A percentile compares a stretch with the other conserved stretches of the same genome.
phyloP scores from a whole-genome alignment of 257 asterid genomes.

The Solanum chaucha region DNA sequence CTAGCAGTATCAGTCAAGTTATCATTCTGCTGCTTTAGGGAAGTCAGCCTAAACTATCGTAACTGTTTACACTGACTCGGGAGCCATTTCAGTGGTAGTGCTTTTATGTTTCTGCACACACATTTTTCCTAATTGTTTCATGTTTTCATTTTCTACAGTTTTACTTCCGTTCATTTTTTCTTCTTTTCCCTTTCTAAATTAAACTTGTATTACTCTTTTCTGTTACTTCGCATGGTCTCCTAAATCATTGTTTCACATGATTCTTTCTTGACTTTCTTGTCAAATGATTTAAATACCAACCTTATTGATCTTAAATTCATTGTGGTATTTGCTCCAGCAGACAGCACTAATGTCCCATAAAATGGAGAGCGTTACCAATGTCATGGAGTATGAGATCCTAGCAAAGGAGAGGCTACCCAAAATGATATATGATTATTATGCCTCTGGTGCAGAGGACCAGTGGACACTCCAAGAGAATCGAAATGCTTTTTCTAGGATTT shows the following conservation, averaged over 20 bases:
- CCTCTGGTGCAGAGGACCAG: conserved; percentile 70
- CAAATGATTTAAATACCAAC: background rate
- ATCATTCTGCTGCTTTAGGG: background rate
- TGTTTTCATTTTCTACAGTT: background rate
- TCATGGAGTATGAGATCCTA: conserved; percentile 49
- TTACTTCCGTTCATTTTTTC: background rate
- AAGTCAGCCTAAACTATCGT: background rate
- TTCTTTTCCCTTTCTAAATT: background rate
- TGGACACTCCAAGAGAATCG: conserved; percentile 68
- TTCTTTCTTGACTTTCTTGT: background rate
- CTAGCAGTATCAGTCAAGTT: background rate
- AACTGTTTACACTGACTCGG: background rate
- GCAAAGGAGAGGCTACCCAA: conserved; percentile 55
- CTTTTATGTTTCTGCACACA: background rate
- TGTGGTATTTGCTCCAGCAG: background rate
- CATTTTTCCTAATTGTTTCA: background rate
- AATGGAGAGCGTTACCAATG: conserved; percentile 56
- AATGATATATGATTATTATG: conserved; percentile 61
- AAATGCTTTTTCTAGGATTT: conserved; percentile 51
- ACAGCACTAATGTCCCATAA: background rate
- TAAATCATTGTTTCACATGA: background rate
- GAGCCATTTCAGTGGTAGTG: background rate
- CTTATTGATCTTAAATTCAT: background rate
- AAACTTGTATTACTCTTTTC: background rate
- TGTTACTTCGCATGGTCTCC: background rate